Conservation (phyloP, 176 grass and related monocot species). For the Carex pumila region DNA sequence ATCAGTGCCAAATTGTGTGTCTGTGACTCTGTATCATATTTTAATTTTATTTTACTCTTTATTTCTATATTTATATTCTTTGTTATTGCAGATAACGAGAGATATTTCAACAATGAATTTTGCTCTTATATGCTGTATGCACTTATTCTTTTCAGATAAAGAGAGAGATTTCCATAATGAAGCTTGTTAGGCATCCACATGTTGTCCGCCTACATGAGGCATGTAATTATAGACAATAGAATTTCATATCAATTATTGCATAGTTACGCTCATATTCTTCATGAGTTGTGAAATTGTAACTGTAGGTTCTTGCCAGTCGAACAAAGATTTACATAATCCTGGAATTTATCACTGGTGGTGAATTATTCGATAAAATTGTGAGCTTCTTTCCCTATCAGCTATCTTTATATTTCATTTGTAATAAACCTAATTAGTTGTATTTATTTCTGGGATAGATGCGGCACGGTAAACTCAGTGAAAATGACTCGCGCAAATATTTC, state of each 20-base stretch:
- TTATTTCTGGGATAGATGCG: slow-evolving; percentile 44
- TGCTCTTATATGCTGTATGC: background rate
- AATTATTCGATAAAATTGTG: slow-evolving; percentile 99
- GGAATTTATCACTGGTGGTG: slow-evolving; percentile 93
- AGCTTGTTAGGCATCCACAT: slow-evolving; percentile 95
- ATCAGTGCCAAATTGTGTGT: background rate
- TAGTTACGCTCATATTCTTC: background rate
- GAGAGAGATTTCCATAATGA: slow-evolving; percentile 99
- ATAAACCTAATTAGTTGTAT: slow-evolving; percentile 21
- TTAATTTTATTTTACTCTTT: background rate
- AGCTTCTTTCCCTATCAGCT: slow-evolving; percentile 23
- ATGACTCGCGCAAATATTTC: slow-evolving; percentile 84
- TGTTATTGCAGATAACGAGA: slow-evolving; percentile 65
- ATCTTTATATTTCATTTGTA: slow-evolving; percentile 5
- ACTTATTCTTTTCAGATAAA: slow-evolving; percentile 63
- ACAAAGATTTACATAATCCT: slow-evolving; percentile 99
- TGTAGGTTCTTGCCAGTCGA: slow-evolving; percentile 91
- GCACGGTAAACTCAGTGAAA: slow-evolving; percentile 76
- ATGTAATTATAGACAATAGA: background rate
- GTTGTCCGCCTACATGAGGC: slow-evolving; percentile 85
- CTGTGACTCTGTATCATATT: too few species aligned
- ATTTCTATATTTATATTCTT: background rate
- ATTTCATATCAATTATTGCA: slow-evolving; percentile 3
- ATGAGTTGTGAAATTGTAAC: slow-evolving; percentile 31
- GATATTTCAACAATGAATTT: slow-evolving; percentile 89